Evolutionary conservation across 768 basidiomycete species (phyloP).

Genomic region (Clathrus columnatus): DNA sequence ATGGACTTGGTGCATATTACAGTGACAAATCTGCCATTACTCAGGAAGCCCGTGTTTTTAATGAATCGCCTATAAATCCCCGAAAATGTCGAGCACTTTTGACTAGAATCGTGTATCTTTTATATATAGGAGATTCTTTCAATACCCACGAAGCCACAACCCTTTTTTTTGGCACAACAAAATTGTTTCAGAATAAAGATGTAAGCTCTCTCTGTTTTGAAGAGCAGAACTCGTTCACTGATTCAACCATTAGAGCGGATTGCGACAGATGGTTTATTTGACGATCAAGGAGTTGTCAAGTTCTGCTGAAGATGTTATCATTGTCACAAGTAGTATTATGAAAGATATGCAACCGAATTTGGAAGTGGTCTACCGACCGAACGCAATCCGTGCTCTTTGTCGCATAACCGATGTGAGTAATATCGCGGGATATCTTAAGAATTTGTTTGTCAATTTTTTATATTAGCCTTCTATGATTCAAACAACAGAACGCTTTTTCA

Average conservation of each 20-base stretch:
- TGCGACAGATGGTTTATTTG: constrained; percentile 96
- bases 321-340: constrained; percentile 99
- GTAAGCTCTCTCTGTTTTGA: constrained; percentile 41
- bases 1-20: constrained; percentile 81
- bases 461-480: constrained; percentile 97
- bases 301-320: constrained; percentile 97
- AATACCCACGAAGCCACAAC: constrained; percentile 94
- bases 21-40: constrained; percentile 98
- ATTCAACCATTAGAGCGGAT: constrained; percentile 56
- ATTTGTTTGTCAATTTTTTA: too few relatives aligned
- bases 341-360: constrained; percentile 99
- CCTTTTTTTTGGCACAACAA: constrained; percentile 97
- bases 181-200: constrained; percentile 98
- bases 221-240: constrained; percentile 11
- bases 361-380: constrained; percentile 96
- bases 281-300: constrained; percentile 96
- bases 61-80: constrained; percentile 97
- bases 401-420: constrained; percentile 90
- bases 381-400: constrained; percentile 92
- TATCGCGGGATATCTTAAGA: too few relatives aligned
- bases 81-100: constrained; percentile 94
- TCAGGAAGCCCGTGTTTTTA: constrained; percentile 97
- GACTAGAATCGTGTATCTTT: constrained; percentile 91
- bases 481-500: constrained; percentile 98
- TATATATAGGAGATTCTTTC: constrained; percentile 95